Conservation (phyloP, 2,329 filamentous ascomycete genomes). For the Sporothrix variecibatus region DNA sequence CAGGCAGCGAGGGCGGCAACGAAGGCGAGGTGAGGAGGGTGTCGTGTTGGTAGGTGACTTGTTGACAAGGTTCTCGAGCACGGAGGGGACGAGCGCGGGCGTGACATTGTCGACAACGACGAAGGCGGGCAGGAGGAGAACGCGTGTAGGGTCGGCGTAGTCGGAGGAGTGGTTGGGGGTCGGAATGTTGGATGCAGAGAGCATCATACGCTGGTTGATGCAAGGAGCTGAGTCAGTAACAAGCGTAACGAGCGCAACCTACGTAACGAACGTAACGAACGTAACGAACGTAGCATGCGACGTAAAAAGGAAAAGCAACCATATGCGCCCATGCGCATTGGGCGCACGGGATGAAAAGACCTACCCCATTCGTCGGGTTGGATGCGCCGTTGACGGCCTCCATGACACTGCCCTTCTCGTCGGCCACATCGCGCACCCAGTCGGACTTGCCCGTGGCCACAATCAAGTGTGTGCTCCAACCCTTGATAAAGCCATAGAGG, state of each 20-base stretch:
- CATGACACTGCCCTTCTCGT: conserved; percentile 87
- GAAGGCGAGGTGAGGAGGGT: conserved; percentile 44
- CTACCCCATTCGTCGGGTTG: conserved; percentile 68
- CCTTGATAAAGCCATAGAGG: conserved; percentile 82
- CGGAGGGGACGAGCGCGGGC: conserved; percentile 68
- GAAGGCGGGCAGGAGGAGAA: conserved; percentile 84
- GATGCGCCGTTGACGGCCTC: conserved; percentile 64
- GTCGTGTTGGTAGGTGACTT: conserved; percentile 72
- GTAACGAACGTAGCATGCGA: background rate
- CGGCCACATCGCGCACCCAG: conserved; percentile 85
- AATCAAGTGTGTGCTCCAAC: conserved; percentile 85
- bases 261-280: too few species aligned
- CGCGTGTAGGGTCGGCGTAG: conserved; percentile 71
- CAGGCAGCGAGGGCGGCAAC: conserved; percentile 33
- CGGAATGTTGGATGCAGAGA: conserved; percentile 90
- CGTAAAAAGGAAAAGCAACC: background rate
- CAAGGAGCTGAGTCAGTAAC: conserved; percentile 6
- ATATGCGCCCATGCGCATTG: background rate
- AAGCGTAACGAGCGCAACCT: background rate
- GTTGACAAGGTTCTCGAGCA: conserved; percentile 72
- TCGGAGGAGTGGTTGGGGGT: conserved; percentile 66
- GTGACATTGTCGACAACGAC: conserved; percentile 81
- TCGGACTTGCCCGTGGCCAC: conserved; percentile 96
- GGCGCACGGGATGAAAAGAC: conserved; percentile 31
- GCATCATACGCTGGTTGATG: conserved; percentile 70